A percentile compares a stretch with the other conserved stretches of the same genome.
phyloP scores from a whole-genome alignment of 768 basidiomycete genomes.

The Rossbeevera mucosa region DNA sequence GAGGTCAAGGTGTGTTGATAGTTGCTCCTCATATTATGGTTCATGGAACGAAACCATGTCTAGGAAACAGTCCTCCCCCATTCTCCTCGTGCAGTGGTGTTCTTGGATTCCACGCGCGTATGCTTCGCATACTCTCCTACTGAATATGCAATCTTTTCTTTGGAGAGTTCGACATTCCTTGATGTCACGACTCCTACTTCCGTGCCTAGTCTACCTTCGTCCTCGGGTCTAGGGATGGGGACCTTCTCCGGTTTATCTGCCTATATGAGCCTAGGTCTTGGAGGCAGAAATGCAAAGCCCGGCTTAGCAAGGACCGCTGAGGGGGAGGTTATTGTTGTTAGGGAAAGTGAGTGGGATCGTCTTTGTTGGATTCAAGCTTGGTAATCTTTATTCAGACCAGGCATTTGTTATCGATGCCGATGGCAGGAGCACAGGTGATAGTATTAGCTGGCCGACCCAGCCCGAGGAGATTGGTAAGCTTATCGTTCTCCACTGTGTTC shows the following conservation, averaged over 20 bases:
- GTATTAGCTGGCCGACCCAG: constrained; percentile 70
- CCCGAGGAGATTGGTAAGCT: constrained; percentile 74
- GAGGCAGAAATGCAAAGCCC: constrained; percentile 63
- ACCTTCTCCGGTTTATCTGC: constrained; percentile 71
- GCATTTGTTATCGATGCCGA: constrained; percentile 62
- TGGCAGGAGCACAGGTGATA: constrained; percentile 46
- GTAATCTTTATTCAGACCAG: constrained; percentile 43
- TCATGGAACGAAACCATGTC: neutral
- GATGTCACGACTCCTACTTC: constrained; percentile 48
- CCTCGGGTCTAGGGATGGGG: constrained; percentile 46
- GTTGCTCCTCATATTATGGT: neutral
- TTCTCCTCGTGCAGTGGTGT: constrained; percentile 81
- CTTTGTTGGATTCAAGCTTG: neutral
- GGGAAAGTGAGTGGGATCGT: constrained; percentile 61
- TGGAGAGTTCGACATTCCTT: constrained; percentile 51
- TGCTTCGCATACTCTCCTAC: constrained; percentile 81
- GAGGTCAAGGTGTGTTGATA: constrained; percentile 53
- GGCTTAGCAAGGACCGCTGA: constrained; percentile 51
- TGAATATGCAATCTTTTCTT: constrained; percentile 59
- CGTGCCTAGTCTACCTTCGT: constrained; percentile 31
- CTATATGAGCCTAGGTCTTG: constrained; percentile 81
- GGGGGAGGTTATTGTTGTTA: constrained; percentile 64
- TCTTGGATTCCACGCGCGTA: constrained; percentile 55
- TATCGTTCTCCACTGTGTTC: constrained; percentile 31
- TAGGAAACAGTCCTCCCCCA: constrained; percentile 85